Evolutionary conservation across 805 yeast genomes (phyloP), one percentile per base, ranked within the genome.

Genomic region (Ogataea chonburiensis): DNA sequence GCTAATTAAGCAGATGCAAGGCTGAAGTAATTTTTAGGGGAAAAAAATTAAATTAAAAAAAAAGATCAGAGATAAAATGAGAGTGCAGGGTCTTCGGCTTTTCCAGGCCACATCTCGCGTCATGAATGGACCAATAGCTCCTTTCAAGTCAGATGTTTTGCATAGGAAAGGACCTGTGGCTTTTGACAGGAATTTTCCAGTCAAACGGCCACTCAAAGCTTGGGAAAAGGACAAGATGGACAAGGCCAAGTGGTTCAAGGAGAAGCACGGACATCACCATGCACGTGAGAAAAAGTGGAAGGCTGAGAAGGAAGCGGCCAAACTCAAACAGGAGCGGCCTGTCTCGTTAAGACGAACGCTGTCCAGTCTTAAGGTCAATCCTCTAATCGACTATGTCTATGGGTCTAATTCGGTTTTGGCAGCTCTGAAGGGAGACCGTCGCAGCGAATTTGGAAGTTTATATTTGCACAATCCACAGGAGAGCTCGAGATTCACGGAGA

Each of bases 371-470:
- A 47, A 46, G 23, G 19, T 43, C 6, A 70, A 71, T 35, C 80
- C 83, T 0, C 53, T 77, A 22, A 59, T 71, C 31, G 95, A 87
- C 52, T 81, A 80, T 53, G 60, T 87, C 3, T 86, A 71, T 53
- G 96, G 96, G 7, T 77, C 81, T 0, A 80, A 83, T 37, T 65
- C 94, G 0, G 91, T 88, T 2, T 46, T 70, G 11, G 81, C 95
- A 1, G 95, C 87, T 0, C 63, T 88, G 40, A 55, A 61, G 14
- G 72, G 80, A 7, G 63, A 67, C 16, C 74, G 71, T 38, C 70
- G 95, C 45, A 65, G 58, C 10, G 69, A 68, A 34, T 74, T 70
- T 55, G 71, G 73, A 23, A 69, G 68, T 36, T 52, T 87, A 11
- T 69, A 67, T 43, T 58, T 79, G 11, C 68, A 77, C 40, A 70